A percentile compares a stretch with the other conserved stretches of the same genome.
Evolutionary conservation across 2,329 filamentous ascomycete genomes (phyloP).

Genomic region (Aspergillus piperis): DNA sequence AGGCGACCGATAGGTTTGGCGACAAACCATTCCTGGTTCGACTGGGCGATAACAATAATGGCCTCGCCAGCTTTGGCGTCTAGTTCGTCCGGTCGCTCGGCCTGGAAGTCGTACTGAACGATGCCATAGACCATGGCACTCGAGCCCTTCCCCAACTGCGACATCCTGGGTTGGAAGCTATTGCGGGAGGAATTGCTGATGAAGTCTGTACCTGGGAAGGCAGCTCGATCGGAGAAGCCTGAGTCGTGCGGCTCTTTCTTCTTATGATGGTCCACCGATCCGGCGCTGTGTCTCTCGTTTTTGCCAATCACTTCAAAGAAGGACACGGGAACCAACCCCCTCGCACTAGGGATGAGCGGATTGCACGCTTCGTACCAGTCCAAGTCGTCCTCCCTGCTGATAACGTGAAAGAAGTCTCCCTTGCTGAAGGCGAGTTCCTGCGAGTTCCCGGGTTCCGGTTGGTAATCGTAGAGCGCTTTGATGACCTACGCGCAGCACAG

Average conservation of each 20-base stretch:
- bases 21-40: constrained; percentile 98
- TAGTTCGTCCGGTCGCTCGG: constrained; percentile 91
- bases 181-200: constrained; percentile 19
- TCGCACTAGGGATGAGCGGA: constrained; percentile 76
- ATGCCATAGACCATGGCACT: constrained; percentile 95
- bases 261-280: constrained; percentile 58
- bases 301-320: constrained; percentile 93
- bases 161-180: constrained; percentile 43
- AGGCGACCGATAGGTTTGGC: constrained; percentile 97
- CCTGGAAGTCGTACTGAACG: constrained; percentile 95
- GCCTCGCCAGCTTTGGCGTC: constrained; percentile 94
- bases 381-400: constrained; percentile 87
- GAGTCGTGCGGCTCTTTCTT: constrained; percentile 78
- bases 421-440: constrained; percentile 89
- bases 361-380: constrained; percentile 99
- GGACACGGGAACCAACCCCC: constrained; percentile 87
- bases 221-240: constrained; percentile 70
- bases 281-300: constrained; percentile 84
- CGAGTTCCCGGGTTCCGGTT: constrained; percentile 64
- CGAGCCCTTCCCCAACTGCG: constrained; percentile 53
- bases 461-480: constrained; percentile 91
- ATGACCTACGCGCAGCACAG: constrained; percentile 69
- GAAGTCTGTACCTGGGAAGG: constrained; percentile 31
- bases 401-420: constrained; percentile 97
- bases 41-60: constrained; percentile 98